These are phyloP conservation scores for Ascobolus immersus DNA, from an alignment of 495 filamentous ascomycete species.

Conservation along the genomic window DNA sequence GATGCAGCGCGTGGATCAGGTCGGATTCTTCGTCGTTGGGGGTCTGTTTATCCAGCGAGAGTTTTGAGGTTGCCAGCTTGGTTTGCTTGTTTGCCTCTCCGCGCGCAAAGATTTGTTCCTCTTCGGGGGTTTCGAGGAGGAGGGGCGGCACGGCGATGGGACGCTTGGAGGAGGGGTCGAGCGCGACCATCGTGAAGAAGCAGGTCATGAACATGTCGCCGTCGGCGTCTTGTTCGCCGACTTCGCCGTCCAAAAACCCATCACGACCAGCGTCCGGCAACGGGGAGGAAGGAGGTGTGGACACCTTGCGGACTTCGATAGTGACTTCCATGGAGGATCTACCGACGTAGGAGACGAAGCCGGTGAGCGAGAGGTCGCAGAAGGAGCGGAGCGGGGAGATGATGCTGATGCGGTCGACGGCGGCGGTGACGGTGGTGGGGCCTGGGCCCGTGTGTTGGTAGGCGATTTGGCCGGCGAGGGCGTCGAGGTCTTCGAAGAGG, in stretches of 20 bases:
- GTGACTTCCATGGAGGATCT: slow-evolving; percentile 61
- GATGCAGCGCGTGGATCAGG: slow-evolving; percentile 60
- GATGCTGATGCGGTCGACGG: slow-evolving; percentile 55
- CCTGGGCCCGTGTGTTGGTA: slow-evolving; percentile 59
- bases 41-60: slow-evolving; percentile 40
- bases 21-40: slow-evolving; percentile 55
- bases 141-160: slow-evolving; percentile 30
- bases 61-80: slow-evolving; percentile 41
- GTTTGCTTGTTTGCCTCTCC: slow-evolving; percentile 49
- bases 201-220: slow-evolving; percentile 57
- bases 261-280: too few species aligned
- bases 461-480: slow-evolving; percentile 51
- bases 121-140: slow-evolving; percentile 40
- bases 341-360: slow-evolving; percentile 60
- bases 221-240: too few species aligned
- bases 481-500: slow-evolving; percentile 61
- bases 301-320: slow-evolving; percentile 46
- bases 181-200: slow-evolving; percentile 60
- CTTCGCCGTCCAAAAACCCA: slow-evolving; percentile 21
- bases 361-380: slow-evolving; percentile 56
- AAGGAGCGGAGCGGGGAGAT: slow-evolving; percentile 48
- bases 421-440: slow-evolving; percentile 59
- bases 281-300: too few species aligned
- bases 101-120: slow-evolving; percentile 36
- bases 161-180: slow-evolving; percentile 49